Percentiles rank a stretch among this genome's conserved stretches.
Evolutionary conservation across 129 eudicot genomes (phyloP).

Genomic region (Dittrichia graveolens): DNA sequence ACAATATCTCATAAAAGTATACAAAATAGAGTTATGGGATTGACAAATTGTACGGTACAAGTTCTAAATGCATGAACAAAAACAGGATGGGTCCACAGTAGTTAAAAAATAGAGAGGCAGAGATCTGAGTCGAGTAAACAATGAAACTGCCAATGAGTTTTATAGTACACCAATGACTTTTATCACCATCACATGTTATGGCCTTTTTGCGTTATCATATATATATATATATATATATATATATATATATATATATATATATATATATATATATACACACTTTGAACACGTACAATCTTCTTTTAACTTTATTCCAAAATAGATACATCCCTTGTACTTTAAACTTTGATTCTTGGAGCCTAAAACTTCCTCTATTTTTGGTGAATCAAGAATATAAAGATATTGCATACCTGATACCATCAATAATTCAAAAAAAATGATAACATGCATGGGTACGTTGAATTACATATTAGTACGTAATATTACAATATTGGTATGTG

Average conservation of each 20-base stretch:
- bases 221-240: too few species aligned
- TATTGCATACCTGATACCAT: not conserved
- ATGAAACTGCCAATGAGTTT: conserved; percentile 23
- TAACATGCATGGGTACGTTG: too few species aligned
- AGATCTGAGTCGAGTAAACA: conserved; percentile 33
- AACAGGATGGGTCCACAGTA: conserved; percentile 24
- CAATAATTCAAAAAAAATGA: too few species aligned
- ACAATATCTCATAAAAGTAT: conserved; percentile 25
- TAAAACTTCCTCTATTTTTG: conserved; percentile 25
- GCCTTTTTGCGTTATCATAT: conserved; percentile 38
- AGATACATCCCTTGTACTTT: conserved; percentile 28
- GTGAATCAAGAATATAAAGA: conserved; percentile 26
- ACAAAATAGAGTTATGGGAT: conserved; percentile 9
- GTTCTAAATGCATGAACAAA: conserved; percentile 18
- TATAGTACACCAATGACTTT: conserved; percentile 35
- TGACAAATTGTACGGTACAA: conserved; percentile 33
- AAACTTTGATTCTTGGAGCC: conserved; percentile 29
- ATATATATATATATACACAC: too few species aligned
- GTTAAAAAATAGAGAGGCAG: conserved; percentile 27
- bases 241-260: too few species aligned
- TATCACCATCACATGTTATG: conserved; percentile 50
- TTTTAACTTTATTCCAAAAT: conserved; percentile 27
- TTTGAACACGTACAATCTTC: conserved; percentile 34
- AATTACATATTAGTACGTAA: too few species aligned
- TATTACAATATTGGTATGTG: too few species aligned